Evolutionary conservation across 139 green algal genomes (phyloP).

Genomic region (Coccomyxa sp.): DNA sequence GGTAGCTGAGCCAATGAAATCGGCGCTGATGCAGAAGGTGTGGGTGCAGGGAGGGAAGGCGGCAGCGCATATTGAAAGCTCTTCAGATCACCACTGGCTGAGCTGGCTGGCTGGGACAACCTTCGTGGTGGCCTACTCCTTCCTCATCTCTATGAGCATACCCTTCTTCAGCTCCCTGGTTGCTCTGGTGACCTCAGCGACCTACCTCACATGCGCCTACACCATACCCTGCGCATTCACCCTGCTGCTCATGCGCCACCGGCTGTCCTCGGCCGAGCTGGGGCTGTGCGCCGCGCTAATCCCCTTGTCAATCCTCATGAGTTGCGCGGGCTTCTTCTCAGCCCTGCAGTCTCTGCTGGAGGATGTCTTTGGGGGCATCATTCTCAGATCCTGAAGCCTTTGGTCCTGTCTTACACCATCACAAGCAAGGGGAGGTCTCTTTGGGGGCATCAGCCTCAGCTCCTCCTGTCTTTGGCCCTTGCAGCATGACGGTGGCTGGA

Average conservation of each 20-base stretch:
- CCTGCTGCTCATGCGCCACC: neutral
- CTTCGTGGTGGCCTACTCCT: constrained; percentile 49
- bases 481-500: too few species aligned
- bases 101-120: constrained; percentile 29
- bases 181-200: constrained; percentile 39
- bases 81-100: constrained; percentile 10
- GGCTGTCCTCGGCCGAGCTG: neutral
- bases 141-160: constrained; percentile 36
- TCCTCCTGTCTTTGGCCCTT: too few species aligned
- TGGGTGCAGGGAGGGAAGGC: neutral
- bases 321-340: neutral
- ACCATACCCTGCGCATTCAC: constrained; percentile 16
- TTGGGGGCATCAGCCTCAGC: too few species aligned
- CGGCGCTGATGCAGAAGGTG: neutral
- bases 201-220: constrained; percentile 47
- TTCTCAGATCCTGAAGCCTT: too few species aligned
- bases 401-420: too few species aligned
- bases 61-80: neutral
- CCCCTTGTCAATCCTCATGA: neutral
- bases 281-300: neutral
- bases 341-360: neutral
- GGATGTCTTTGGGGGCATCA: neutral
- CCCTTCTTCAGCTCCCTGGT: constrained; percentile 51
- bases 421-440: too few species aligned
- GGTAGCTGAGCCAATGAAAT: too few species aligned